Percentiles rank a stretch among this genome's conserved stretches.
Evolutionary conservation across 495 filamentous ascomycete species (phyloP).

Genomic region (Beverwykella pulmonaria): DNA sequence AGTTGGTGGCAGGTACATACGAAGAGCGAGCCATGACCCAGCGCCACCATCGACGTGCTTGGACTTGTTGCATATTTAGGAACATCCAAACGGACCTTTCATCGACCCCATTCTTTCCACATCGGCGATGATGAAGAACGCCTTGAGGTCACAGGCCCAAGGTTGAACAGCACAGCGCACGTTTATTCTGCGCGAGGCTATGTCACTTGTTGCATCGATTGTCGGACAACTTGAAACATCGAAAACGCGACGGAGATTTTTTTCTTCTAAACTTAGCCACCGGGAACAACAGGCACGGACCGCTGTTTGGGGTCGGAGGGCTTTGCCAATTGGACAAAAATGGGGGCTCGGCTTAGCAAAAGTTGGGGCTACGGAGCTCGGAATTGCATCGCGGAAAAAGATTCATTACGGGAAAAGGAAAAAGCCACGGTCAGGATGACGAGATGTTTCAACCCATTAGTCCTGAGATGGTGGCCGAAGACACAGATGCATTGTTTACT

Average conservation of each 20-base stretch:
- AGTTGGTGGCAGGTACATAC: background rate
- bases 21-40: background rate
- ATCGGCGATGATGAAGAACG: background rate
- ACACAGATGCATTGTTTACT: background rate
- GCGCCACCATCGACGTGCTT: background rate
- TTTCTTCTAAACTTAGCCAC: conserved; percentile 9
- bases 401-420: background rate
- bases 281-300: conserved; percentile 1
- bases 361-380: conserved; percentile 6
- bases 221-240: background rate
- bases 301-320: conserved; percentile 1
- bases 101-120: background rate
- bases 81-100: background rate
- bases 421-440: background rate
- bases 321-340: background rate
- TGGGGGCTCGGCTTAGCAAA: background rate
- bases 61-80: background rate
- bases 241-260: conserved; percentile 7
- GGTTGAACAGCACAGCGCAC: background rate
- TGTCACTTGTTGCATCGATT: background rate
- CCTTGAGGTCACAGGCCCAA: background rate
- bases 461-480: background rate
- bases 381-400: conserved; percentile 5
- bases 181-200: background rate
- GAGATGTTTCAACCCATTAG: background rate